Percentiles rank a stretch among this genome's conserved stretches.
Conservation (phyloP, 2,329 filamentous ascomycete genomes). For the Aureobasidium mangrovei region DNA sequence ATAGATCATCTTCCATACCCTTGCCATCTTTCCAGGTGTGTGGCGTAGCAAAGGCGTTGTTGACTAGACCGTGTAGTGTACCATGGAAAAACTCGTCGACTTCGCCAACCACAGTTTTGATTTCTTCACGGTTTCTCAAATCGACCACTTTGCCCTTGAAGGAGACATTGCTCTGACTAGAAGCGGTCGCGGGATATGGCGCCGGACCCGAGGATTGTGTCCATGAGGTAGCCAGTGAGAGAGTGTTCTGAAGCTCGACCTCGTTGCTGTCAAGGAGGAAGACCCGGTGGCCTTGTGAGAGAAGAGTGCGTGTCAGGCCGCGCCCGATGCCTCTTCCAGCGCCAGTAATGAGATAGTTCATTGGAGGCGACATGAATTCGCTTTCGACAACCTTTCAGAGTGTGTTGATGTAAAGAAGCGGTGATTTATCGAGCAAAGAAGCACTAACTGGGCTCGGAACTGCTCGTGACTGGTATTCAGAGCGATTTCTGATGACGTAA, state of each 20-base stretch:
- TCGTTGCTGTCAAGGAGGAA: constrained; percentile 33
- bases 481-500: too few relatives aligned
- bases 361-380: constrained; percentile 10
- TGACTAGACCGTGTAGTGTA: constrained; percentile 34
- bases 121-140: constrained; percentile 24
- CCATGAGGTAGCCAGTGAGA: constrained; percentile 19
- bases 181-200: neutral
- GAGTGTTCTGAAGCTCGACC: constrained; percentile 31
- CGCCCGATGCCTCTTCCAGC: constrained; percentile 32
- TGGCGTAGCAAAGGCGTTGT: constrained; percentile 29
- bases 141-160: constrained; percentile 18
- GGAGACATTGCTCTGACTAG: neutral
- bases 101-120: constrained; percentile 23
- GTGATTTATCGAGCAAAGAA: too few relatives aligned
- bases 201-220: neutral
- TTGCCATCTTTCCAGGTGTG: constrained; percentile 12
- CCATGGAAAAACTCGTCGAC: constrained; percentile 29
- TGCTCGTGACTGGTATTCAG: too few relatives aligned
- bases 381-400: too few relatives aligned
- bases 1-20: constrained; percentile 12
- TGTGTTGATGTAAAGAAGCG: too few relatives aligned
- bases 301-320: constrained; percentile 30
- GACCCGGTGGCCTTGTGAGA: constrained; percentile 30
- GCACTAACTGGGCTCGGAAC: too few relatives aligned
- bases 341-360: constrained; percentile 36